Conservation (phyloP, 345 rosid genomes). For the Camelina hispida region DNA sequence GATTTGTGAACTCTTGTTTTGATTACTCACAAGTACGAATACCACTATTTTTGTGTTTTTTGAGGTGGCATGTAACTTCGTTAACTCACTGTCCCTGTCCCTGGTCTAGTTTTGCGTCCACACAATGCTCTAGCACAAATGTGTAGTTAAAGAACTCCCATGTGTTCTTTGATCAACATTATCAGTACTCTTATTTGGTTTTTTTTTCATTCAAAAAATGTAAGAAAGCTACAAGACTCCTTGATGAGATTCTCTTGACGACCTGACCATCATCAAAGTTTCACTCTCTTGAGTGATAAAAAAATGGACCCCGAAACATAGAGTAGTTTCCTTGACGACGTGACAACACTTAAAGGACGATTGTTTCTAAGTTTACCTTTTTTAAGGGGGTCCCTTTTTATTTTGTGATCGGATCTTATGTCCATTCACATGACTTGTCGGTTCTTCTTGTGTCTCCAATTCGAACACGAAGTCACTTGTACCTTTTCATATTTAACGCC, state of each 20-base stretch:
- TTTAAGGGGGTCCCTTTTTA: conserved; percentile 25
- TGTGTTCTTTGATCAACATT: conserved; percentile 4
- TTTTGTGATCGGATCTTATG: conserved; percentile 31
- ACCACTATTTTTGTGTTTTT: neutral
- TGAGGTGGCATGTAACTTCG: conserved; percentile 6
- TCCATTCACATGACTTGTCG: conserved; percentile 41
- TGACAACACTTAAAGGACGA: conserved; percentile 33
- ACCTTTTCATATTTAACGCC: conserved; percentile 23
- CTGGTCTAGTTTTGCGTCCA: neutral
- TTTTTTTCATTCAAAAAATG: neutral
- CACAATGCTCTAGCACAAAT: neutral
- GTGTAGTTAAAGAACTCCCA: neutral
- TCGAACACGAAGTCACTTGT: conserved; percentile 41
- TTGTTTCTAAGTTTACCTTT: conserved; percentile 18
- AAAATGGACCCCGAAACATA: conserved; percentile 20
- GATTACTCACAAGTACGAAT: neutral
- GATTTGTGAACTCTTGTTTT: neutral
- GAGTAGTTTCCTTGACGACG: conserved; percentile 26
- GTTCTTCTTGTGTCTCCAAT: conserved; percentile 39
- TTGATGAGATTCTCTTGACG: conserved; percentile 11
- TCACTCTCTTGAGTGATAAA: conserved; percentile 18
- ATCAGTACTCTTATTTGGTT: neutral
- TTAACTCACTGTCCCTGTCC: neutral
- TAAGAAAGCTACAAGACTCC: conserved; percentile 17
- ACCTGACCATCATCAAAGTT: conserved; percentile 23